Conservation (phyloP, 345 rosid genomes). For the Triadica sebifera region DNA sequence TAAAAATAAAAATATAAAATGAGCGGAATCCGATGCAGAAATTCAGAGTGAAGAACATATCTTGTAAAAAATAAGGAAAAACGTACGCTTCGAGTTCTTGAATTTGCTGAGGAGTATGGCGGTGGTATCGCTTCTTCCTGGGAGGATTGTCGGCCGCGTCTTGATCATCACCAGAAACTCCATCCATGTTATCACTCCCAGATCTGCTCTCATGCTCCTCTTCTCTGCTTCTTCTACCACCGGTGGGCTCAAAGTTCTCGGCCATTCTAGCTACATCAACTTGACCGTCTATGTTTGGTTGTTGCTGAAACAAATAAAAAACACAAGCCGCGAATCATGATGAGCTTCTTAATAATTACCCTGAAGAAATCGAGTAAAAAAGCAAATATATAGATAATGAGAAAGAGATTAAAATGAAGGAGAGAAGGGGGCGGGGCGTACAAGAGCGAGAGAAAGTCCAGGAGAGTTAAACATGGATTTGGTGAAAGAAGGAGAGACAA, state of each 20-base stretch:
- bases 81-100: constrained; percentile 94
- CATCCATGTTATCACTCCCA: constrained; percentile 94
- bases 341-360: too few relatives aligned
- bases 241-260: constrained; percentile 15
- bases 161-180: constrained; percentile 90
- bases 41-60: neutral
- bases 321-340: neutral
- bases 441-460: constrained; percentile 78
- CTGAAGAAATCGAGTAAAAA: too few relatives aligned
- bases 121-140: constrained; percentile 90
- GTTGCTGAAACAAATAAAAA: constrained; percentile 33
- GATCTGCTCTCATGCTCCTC: constrained; percentile 68
- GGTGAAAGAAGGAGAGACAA: constrained; percentile 45
- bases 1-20: neutral
- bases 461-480: constrained; percentile 71
- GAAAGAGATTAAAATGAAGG: too few relatives aligned
- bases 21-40: neutral
- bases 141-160: constrained; percentile 90
- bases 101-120: constrained; percentile 99
- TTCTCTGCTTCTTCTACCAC: constrained; percentile 26
- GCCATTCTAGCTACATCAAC: constrained; percentile 30
- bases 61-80: neutral
- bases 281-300: constrained; percentile 47
- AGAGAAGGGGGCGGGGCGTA: constrained; percentile 12
- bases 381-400: neutral